Percentiles rank a stretch among this genome's conserved stretches.
Conservation (phyloP, 1,284 basidiomycete genomes). For the Sporisorium iseilematis-ciliati region DNA sequence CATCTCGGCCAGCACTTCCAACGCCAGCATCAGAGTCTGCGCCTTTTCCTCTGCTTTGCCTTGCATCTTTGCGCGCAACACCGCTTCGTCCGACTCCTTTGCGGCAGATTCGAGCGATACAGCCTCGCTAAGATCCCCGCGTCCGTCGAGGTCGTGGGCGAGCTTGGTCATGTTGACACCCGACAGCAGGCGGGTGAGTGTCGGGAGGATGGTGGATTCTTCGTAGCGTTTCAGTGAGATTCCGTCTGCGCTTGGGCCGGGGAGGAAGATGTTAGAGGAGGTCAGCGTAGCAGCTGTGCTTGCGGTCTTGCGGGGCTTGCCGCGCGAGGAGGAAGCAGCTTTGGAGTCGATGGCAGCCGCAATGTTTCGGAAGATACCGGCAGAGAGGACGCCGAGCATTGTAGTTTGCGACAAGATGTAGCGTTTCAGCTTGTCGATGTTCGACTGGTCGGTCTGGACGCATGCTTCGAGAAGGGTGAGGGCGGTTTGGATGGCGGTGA, state of each 20-base stretch:
- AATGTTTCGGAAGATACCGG: constrained; percentile 48
- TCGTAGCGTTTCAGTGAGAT: constrained; percentile 35
- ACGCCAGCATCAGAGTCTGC: constrained; percentile 55
- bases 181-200: constrained; percentile 21
- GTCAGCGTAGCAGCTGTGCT: constrained; percentile 12
- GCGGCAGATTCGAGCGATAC: constrained; percentile 15
- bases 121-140: constrained; percentile 23
- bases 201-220: constrained; percentile 32
- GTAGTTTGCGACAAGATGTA: constrained; percentile 46
- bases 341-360: constrained; percentile 36
- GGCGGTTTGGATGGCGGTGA: constrained; percentile 37
- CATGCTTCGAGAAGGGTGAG: constrained; percentile 46
- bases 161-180: constrained; percentile 35
- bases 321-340: constrained; percentile 4
- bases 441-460: constrained; percentile 29
- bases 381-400: constrained; percentile 51
- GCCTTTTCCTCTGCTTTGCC: constrained; percentile 52
- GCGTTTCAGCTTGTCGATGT: constrained; percentile 48
- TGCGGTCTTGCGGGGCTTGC: constrained; percentile 25
- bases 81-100: constrained; percentile 23
- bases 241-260: background rate
- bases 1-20: constrained; percentile 64
- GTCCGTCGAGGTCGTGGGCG: constrained; percentile 40
- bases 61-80: constrained; percentile 34
- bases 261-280: constrained; percentile 35